These are phyloP conservation scores for Heterobasidion parviporum DNA, from an alignment of 1,284 basidiomycete species.

Conservation along the genomic window DNA sequence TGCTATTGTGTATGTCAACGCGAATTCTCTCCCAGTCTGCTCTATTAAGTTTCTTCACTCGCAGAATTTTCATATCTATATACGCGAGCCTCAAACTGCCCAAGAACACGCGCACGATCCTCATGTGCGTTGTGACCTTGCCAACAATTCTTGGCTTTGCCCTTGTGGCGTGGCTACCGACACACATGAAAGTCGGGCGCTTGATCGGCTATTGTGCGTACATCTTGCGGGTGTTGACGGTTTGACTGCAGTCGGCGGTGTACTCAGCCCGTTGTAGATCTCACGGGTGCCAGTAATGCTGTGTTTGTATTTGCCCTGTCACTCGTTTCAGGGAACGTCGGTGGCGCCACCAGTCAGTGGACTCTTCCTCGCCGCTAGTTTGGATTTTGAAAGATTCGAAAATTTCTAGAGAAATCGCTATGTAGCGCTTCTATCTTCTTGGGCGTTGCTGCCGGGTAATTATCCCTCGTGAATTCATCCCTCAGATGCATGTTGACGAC, in stretches of 20 bases:
- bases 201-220: neutral
- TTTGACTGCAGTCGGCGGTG: no score
- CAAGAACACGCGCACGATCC: neutral
- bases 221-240: neutral
- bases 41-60: no score
- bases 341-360: constrained; percentile 26
- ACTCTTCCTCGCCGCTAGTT: no score
- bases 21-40: no score
- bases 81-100: constrained; percentile 7
- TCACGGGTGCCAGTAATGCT: constrained; percentile 33
- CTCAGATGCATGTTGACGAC: constrained; percentile 2
- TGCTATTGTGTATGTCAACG: no score
- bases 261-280: constrained; percentile 3
- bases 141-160: neutral
- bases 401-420: constrained; percentile 24
- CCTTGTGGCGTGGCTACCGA: neutral
- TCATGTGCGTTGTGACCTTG: neutral
- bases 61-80: no score
- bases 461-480: neutral
- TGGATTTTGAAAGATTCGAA: no score
- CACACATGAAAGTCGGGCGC: neutral
- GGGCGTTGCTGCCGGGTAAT: neutral
- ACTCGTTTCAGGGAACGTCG: constrained; percentile 36
- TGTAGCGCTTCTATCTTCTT: constrained; percentile 16
- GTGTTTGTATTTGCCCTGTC: constrained; percentile 36